These are phyloP conservation scores for Liquidambar formosana DNA, from an alignment of 164 flowering plant species.

Conservation along the genomic window DNA sequence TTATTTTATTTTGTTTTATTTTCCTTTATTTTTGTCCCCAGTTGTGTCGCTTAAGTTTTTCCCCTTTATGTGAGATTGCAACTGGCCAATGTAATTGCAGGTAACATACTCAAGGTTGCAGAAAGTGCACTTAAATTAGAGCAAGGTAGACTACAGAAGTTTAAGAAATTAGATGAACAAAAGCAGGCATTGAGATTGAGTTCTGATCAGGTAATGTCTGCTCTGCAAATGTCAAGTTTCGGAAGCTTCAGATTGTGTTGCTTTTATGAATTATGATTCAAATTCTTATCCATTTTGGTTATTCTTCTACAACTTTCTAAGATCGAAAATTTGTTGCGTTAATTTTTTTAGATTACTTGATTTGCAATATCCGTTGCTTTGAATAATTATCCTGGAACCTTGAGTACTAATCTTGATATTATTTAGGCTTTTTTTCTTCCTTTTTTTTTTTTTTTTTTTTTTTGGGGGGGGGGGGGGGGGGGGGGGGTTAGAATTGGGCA, in stretches of 20 bases:
- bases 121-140: conserved; percentile 60
- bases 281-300: not conserved
- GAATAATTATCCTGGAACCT: no score
- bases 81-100: conserved; percentile 27
- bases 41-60: not conserved
- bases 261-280: not conserved
- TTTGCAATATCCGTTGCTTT: not conserved
- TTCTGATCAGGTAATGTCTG: conserved; percentile 45
- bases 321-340: not conserved
- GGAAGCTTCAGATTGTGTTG: not conserved
- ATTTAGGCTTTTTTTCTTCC: no score
- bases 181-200: conserved; percentile 38
- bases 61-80: conserved; percentile 8
- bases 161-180: conserved; percentile 43
- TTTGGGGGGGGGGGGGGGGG: no score
- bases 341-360: not conserved
- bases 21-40: not conserved
- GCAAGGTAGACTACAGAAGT: conserved; percentile 47
- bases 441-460: no score
- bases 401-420: no score
- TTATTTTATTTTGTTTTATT: no score
- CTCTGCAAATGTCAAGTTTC: not conserved
- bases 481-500: no score
- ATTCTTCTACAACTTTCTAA: not conserved
- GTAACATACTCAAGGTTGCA: conserved; percentile 46